Percentiles rank a stretch among this genome's conserved stretches.
Conservation (phyloP, 2,329 filamentous ascomycete genomes). For the Emydomyces testavorans region DNA sequence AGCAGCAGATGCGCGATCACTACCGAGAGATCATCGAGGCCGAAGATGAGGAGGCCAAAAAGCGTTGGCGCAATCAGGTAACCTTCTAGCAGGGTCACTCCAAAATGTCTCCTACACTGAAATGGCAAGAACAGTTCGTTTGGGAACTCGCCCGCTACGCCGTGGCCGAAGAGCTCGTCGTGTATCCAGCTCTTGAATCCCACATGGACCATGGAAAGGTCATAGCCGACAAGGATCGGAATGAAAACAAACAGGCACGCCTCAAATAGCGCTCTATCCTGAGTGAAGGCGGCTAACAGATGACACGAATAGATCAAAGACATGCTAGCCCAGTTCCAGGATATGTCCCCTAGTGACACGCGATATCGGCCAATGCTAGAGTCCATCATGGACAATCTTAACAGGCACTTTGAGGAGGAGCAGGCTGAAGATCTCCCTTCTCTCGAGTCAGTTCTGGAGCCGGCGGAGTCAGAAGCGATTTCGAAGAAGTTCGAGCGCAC, state of each 20-base stretch:
- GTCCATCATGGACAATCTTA: slow-evolving; percentile 33
- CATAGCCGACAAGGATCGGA: slow-evolving; percentile 31
- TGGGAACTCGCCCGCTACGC: slow-evolving; percentile 45
- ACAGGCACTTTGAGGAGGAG: slow-evolving; percentile 40
- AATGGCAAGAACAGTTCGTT: slow-evolving; percentile 29
- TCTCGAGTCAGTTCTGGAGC: slow-evolving; percentile 35
- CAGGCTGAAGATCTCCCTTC: slow-evolving; percentile 39
- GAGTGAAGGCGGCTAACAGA: background rate
- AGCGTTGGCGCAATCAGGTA: slow-evolving; percentile 37
- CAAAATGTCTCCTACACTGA: background rate
- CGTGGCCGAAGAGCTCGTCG: slow-evolving; percentile 42
- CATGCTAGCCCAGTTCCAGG: slow-evolving; percentile 39
- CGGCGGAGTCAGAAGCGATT: slow-evolving; percentile 26
- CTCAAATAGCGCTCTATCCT: background rate
- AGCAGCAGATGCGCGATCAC: slow-evolving; percentile 33
- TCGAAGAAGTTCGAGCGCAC: slow-evolving; percentile 39
- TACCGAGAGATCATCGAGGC: slow-evolving; percentile 37
- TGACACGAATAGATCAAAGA: slow-evolving; percentile 37
- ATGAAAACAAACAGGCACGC: slow-evolving; percentile 15
- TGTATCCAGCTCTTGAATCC: slow-evolving; percentile 46
- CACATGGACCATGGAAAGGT: slow-evolving; percentile 35
- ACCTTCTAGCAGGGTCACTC: background rate
- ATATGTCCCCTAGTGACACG: slow-evolving; percentile 28
- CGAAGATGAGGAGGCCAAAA: slow-evolving; percentile 34
- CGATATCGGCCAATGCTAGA: slow-evolving; percentile 35